A percentile compares a stretch with the other conserved stretches of the same genome.
phyloP scores from a whole-genome alignment of 345 rosid genomes.

The Acer campestre region DNA sequence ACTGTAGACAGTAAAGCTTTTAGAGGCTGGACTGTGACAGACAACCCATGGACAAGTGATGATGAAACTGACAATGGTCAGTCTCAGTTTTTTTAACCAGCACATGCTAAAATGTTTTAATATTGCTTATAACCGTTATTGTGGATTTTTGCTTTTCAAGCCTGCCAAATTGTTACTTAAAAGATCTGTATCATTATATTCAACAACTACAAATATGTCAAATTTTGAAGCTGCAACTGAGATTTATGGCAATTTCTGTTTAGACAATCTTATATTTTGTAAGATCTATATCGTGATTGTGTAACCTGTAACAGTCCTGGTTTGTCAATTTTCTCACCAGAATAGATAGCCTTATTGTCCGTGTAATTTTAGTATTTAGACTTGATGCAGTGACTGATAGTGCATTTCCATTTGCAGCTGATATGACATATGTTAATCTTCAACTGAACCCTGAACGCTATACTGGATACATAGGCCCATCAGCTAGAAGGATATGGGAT shows the following conservation, averaged over 20 bases:
- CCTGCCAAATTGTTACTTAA: background rate
- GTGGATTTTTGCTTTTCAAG: conserved; percentile 14
- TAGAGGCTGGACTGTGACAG: conserved; percentile 84
- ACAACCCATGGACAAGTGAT: conserved; percentile 94
- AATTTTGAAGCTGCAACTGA: background rate
- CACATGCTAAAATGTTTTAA: background rate
- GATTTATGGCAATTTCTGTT: background rate
- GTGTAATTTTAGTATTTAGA: conserved; percentile 9
- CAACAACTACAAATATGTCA: background rate
- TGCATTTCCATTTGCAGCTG: conserved; percentile 53
- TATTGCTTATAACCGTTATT: background rate
- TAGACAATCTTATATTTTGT: background rate
- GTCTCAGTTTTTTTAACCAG: conserved; percentile 23
- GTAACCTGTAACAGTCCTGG: background rate
- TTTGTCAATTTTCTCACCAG: background rate
- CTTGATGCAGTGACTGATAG: conserved; percentile 4
- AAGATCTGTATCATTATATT: background rate
- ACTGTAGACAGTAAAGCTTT: conserved; percentile 76
- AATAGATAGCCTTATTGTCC: background rate
- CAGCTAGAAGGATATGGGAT: conserved; percentile 98
- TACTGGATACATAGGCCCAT: conserved; percentile 86
- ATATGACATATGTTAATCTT: conserved; percentile 93
- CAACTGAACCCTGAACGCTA: conserved; percentile 86
- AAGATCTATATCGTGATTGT: conserved; percentile 4
- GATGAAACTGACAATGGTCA: conserved; percentile 76